Base-by-base conservation (phyloP, 306 rosid genomes). In the Fagus sylvatica region DNA sequence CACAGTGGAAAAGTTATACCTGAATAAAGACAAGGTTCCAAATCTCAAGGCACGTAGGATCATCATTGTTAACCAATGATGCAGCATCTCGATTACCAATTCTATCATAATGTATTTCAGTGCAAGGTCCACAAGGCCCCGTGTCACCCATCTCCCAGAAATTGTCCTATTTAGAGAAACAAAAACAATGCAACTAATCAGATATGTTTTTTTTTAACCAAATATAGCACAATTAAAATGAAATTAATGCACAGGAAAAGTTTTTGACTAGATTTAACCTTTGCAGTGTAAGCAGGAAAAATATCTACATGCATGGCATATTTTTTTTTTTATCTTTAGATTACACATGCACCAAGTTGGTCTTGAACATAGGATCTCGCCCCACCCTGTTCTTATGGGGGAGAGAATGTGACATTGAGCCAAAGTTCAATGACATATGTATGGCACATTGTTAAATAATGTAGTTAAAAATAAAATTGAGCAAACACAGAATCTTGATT, bases 81-180 rank as follows among this genome's bases (percentile, higher is more conserved):
- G 99, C 93, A 84, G 97, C 99, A 59, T 95, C 96, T n/a, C 99
- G 97, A 73, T 87, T 88, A 64, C 99, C 99, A 67, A 95, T 78
- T 85, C 98, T 88, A 76, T 95, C 99, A 81, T 86, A 95, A 88
- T 95, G 99, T 43, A 95, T 93, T 81, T 95, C 99, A 42, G 96
- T 93, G 86, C 99, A 95, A 74, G 99, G 99, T 78, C 99, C 99
- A 51, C 99, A 93, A 59, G 99, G 99, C 85, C 98, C 99, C 40
- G 97, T 93, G 62, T 95, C 98, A 36, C 99, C 99, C 99, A 95
- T 95, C 91, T 95, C 99, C 99, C 99, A 95, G 76, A 95, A 95
- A 85, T 95, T 95, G 87, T 95, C 98, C 99, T 93, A 78, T 68
- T 33, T 79, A 83, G 61, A 77, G 39, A 84, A 49, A 76, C 36